Conservation (phyloP, 2,329 filamentous ascomycete genomes). For the Aspergillus alliaceus region DNA sequence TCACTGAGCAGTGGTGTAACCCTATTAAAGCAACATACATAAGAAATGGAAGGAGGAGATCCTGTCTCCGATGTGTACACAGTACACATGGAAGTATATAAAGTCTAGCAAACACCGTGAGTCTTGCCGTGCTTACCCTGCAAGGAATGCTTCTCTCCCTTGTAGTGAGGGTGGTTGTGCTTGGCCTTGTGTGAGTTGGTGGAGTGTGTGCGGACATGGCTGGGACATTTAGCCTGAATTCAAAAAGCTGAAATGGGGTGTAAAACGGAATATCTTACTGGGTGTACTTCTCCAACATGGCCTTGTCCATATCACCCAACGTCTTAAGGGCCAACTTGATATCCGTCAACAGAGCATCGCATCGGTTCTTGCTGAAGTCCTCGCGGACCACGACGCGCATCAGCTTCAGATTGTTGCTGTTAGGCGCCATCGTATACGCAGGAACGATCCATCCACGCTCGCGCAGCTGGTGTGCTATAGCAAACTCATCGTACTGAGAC, state of each 20-base stretch:
- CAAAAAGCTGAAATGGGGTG: background rate
- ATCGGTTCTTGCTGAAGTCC: constrained; percentile 81
- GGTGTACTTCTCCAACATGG: constrained; percentile 68
- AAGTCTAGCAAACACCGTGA: constrained; percentile 71
- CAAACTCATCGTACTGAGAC: constrained; percentile 70
- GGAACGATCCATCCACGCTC: constrained; percentile 90
- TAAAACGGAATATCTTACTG: constrained; percentile 49
- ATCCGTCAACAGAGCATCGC: constrained; percentile 74
- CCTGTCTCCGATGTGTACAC: background rate
- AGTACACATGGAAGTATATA: background rate
- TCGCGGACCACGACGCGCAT: constrained; percentile 89
- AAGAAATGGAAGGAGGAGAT: background rate
- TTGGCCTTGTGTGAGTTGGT: constrained; percentile 54
- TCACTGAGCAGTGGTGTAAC: background rate
- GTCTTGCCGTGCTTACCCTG: constrained; percentile 91
- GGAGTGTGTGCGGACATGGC: constrained; percentile 57
- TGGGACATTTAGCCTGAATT: constrained; percentile 16
- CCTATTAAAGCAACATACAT: background rate
- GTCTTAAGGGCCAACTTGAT: constrained; percentile 74
- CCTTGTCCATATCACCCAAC: constrained; percentile 71
- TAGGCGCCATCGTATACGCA: constrained; percentile 94
- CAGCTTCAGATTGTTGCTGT: constrained; percentile 82
- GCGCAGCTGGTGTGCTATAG: constrained; percentile 79
- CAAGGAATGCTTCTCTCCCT: constrained; percentile 79
- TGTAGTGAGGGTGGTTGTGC: constrained; percentile 53